Evolutionary conservation across 352 stramenopile species (phyloP).

Genomic region (Pythium rishiriense): DNA sequence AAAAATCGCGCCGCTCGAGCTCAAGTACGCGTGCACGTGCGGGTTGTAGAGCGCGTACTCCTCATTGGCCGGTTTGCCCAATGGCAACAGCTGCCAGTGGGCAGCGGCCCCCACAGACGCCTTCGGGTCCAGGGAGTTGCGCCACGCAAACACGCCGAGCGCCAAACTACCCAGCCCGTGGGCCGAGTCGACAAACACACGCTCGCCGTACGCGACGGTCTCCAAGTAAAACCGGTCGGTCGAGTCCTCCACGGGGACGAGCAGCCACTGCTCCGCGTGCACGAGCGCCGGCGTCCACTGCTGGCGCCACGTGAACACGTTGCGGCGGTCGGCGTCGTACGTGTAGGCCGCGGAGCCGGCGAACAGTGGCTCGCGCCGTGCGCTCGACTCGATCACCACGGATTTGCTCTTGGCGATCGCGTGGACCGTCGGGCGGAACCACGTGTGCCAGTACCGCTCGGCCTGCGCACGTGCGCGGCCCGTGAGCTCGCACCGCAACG

Average conservation of each 20-base stretch:
- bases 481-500: conserved; percentile 56
- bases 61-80: conserved; percentile 41
- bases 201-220: conserved; percentile 56
- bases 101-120: conserved; percentile 40
- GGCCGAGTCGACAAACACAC: conserved; percentile 60
- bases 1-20: conserved; percentile 47
- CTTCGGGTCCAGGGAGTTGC: no score
- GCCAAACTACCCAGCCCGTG: conserved; percentile 71
- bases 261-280: conserved; percentile 51
- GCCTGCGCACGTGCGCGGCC: conserved; percentile 33
- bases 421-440: conserved; percentile 33
- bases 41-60: conserved; percentile 76
- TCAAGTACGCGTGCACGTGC: conserved; percentile 74
- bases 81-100: conserved; percentile 62
- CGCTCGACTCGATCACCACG: conserved; percentile 26
- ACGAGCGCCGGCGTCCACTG: conserved; percentile 35
- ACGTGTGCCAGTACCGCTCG: conserved; percentile 28
- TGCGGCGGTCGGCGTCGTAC: conserved; percentile 38
- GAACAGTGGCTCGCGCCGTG: conserved; percentile 32
- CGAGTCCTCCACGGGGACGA: conserved; percentile 56
- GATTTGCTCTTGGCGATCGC: conserved; percentile 36
- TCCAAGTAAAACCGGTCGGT: conserved; percentile 66
- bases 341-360: conserved; percentile 25
- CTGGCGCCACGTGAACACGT: conserved; percentile 42
- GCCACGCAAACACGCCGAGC: conserved; percentile 64